These are phyloP conservation scores for Xylaria hypoxylon DNA, from an alignment of 2,329 filamentous ascomycete genomes.

Conservation along the genomic window DNA sequence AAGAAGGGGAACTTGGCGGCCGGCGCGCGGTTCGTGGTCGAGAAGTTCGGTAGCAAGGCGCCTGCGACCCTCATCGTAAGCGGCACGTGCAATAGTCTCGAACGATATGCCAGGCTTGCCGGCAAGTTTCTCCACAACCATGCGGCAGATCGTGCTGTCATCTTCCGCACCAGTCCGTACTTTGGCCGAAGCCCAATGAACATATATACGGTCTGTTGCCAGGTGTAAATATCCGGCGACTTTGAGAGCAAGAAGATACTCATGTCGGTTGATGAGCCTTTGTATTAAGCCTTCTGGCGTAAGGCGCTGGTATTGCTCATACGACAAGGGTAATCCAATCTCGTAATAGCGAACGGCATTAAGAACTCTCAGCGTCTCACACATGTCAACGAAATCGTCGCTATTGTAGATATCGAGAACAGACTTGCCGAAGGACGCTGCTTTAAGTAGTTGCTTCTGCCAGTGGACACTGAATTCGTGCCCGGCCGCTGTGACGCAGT, in stretches of 20 bases:
- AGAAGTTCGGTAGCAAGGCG: conserved; percentile 91
- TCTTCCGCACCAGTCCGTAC: conserved; percentile 86
- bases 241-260: conserved; percentile 90
- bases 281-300: conserved; percentile 90
- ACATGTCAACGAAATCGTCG: conserved; percentile 99
- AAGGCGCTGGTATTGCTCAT: conserved; percentile 91
- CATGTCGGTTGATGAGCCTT: conserved; percentile 86
- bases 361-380: conserved; percentile 89
- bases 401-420: conserved; percentile 97
- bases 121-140: conserved; percentile 86
- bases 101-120: conserved; percentile 95
- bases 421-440: conserved; percentile 96
- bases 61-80: conserved; percentile 91
- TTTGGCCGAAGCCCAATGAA: conserved; percentile 97
- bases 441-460: conserved; percentile 96
- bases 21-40: conserved; percentile 92
- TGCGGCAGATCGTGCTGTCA: conserved; percentile 86
- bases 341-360: conserved; percentile 94
- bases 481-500: conserved; percentile 91
- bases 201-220: conserved; percentile 89
- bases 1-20: conserved; percentile 94
- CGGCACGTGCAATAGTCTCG: conserved; percentile 90
- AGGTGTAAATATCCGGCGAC: conserved; percentile 89
- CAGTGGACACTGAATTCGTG: conserved; percentile 90
- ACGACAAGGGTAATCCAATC: conserved; percentile 88